Base-by-base conservation (phyloP, 371 early-diverging fungal species). In the Rhizomucor pusillus region DNA sequence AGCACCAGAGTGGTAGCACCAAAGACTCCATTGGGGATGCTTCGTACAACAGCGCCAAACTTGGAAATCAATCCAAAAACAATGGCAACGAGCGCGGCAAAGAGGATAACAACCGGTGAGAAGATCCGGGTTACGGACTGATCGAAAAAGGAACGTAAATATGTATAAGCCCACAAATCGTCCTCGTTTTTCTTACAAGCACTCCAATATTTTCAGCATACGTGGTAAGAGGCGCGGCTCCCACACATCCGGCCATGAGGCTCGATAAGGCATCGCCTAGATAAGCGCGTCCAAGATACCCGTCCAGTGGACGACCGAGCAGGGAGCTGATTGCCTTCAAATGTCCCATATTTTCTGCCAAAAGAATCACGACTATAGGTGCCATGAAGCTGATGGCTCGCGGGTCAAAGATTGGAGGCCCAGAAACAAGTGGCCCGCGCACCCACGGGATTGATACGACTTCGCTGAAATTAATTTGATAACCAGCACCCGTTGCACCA, bases 281-380 rank as follows among this genome's bases (percentile, higher is more conserved):
- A 47, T 82, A 68, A 2, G 82, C 79, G 18, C 83, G 68, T 9
- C 77, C 85, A 6, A 84, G 37, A 49, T 76, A 73, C 22, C 66
- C 66, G 57, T 79, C 73, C 52, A 82, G 50, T 7, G 75, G 65
- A 11, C 53, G 54, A 24, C 62, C 67, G 11, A 81, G 69, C 75
- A 84, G 74, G 19, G 74, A 73, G 39, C 75, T 66, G 2, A 81
- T 72, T 5, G 82, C 81, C 45, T 81, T 78, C 53, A 84, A 72
- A 50, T 83, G 82, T 41, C 83, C 85, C 43, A 80, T 52, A 50
- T 83, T 81, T 47, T 85, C 83, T 12, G 81, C 82, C 2, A 78
- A 50, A 18, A 78, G 56, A 12, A 81, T 75, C 47, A 82, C 65
- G 44, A 75, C 70, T 11, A 81, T 74, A 24, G 85, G 83, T 2